A percentile compares a stretch with the other conserved stretches of the same genome.
phyloP scores from a whole-genome alignment of 108 stramenopile genomes.

The Cyclostephanos tholiformis region DNA sequence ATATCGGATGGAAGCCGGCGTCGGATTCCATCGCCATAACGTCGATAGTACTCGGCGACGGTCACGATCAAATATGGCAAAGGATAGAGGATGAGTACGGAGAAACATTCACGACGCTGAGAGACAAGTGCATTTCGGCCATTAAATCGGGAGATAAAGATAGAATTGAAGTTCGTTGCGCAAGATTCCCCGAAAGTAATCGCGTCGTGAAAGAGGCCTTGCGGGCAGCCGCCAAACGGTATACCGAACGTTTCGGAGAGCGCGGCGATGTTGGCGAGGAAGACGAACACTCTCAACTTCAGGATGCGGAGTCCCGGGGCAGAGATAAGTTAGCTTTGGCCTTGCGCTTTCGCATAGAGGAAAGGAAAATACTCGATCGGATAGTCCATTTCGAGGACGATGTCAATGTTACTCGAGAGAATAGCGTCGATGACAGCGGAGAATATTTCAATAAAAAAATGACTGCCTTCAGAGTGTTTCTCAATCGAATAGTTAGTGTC shows the following conservation, averaged over 20 bases:
- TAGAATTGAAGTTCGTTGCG: constrained; percentile 38
- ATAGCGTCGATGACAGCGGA: too few species aligned
- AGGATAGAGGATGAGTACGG: constrained; percentile 7
- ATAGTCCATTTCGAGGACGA: constrained; percentile 16
- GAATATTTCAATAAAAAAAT: too few species aligned
- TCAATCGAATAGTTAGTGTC: background rate
- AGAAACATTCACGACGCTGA: constrained; percentile 10
- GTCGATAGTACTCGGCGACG: constrained; percentile 18
- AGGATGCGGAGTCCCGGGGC: constrained; percentile 18
- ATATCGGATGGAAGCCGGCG: constrained; percentile 38
- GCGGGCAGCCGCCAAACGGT: constrained; percentile 20
- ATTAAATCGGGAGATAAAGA: constrained; percentile 35
- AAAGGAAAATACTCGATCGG: constrained; percentile 39
- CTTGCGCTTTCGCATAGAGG: constrained; percentile 55
- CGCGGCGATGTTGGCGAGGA: constrained; percentile 8
- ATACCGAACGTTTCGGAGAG: constrained; percentile 2
- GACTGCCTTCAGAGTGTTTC: too few species aligned
- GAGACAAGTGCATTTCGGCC: constrained; percentile 31
- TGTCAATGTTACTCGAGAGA: too few species aligned
- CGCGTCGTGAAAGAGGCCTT: constrained; percentile 24
- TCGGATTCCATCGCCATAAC: constrained; percentile 42
- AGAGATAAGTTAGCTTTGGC: constrained; percentile 30
- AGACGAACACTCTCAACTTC: constrained; percentile 10
- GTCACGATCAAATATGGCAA: background rate
- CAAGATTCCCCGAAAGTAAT: constrained; percentile 42